Conservation (phyloP, 2,329 filamentous ascomycete species). For the Sporothrix globosa region DNA sequence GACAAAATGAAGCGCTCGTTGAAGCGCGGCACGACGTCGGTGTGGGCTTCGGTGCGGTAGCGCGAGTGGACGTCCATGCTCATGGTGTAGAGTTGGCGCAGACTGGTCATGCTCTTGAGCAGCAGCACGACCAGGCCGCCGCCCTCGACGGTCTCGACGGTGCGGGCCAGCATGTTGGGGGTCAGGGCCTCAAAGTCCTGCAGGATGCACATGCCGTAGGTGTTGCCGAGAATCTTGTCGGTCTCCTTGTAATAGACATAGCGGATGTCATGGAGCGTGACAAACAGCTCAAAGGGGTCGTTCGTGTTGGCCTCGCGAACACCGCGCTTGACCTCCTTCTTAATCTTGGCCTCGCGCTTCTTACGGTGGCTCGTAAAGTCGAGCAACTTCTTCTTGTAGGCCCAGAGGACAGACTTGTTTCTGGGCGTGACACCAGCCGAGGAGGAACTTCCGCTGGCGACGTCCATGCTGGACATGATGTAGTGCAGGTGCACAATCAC, state of each 20-base stretch:
- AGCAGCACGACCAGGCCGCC: constrained; percentile 88
- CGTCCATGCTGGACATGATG: constrained; percentile 76
- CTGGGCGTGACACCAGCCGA: constrained; percentile 74
- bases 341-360: constrained; percentile 98
- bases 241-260: constrained; percentile 99
- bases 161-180: constrained; percentile 92
- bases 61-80: constrained; percentile 98
- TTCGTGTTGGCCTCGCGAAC: constrained; percentile 89
- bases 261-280: constrained; percentile 93
- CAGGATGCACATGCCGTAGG: constrained; percentile 78
- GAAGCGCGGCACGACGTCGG: constrained; percentile 92
- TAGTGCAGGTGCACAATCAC: constrained; percentile 92
- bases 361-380: constrained; percentile 95
- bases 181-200: constrained; percentile 98
- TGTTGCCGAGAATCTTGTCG: constrained; percentile 97
- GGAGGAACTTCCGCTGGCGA: constrained; percentile 23
- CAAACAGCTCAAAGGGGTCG: constrained; percentile 96
- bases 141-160: constrained; percentile 96
- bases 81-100: constrained; percentile 95
- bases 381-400: constrained; percentile 96
- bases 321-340: constrained; percentile 95
- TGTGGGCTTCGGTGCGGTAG: constrained; percentile 94
- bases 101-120: constrained; percentile 92
- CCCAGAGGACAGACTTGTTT: constrained; percentile 93
- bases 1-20: constrained; percentile 97